Conservation (phyloP, 192 early-diverging fungal genomes). For the Mortierella antarctica region DNA sequence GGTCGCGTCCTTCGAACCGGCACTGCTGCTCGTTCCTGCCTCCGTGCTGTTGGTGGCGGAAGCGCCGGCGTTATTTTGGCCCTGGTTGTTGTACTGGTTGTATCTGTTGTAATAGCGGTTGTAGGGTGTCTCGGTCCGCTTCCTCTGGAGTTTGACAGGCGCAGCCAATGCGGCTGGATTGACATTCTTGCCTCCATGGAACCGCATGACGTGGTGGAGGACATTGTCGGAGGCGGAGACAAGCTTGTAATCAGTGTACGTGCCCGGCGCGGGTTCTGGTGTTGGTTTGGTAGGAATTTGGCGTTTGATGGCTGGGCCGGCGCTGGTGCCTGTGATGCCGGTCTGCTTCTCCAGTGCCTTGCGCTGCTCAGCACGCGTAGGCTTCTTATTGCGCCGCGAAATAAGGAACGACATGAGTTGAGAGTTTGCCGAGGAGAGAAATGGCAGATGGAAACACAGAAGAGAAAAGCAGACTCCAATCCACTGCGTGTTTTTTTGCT, state of each 20-base stretch:
- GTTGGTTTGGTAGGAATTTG: conserved; percentile 19
- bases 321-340: neutral
- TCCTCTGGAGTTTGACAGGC: conserved; percentile 69
- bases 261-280: conserved; percentile 42
- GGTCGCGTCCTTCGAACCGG: conserved; percentile 8
- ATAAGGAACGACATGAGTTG: no score
- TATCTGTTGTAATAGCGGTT: conserved; percentile 16
- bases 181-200: conserved; percentile 64
- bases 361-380: no score
- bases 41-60: neutral
- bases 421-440: neutral
- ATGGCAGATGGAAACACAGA: neutral
- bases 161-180: conserved; percentile 64
- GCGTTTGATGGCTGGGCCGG: conserved; percentile 28
- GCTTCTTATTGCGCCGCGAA: no score
- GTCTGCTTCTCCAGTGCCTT: no score
- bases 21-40: neutral
- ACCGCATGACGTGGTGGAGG: conserved; percentile 76
- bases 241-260: conserved; percentile 71
- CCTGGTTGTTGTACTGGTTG: conserved; percentile 16
- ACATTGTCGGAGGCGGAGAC: conserved; percentile 64
- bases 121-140: conserved; percentile 31
- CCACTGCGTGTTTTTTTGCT: no score
- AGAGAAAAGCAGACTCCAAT: no score
- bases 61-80: neutral